phyloP scores from a whole-genome alignment of 1,139 yeast genomes.

The Williopsis jadinii region DNA sequence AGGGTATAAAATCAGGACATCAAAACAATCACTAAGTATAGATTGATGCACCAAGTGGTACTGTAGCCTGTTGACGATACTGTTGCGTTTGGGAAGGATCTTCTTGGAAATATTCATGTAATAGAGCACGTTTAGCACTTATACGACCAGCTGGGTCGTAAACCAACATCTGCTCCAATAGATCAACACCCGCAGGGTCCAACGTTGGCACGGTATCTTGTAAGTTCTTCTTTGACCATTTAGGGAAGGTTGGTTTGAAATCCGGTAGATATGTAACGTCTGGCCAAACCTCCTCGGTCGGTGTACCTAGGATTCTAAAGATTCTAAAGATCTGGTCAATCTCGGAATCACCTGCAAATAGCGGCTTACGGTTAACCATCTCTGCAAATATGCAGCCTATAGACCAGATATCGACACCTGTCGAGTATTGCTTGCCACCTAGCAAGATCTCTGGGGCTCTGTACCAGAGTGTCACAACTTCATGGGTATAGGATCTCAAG shows the following conservation, averaged over 20 bases:
- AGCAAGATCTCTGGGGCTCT: conserved; percentile 93
- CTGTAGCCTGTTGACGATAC: conserved; percentile 20
- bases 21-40: conserved; percentile 13
- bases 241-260: conserved; percentile 92
- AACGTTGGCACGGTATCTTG: conserved; percentile 71
- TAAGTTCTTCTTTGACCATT: conserved; percentile 77
- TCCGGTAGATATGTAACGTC: conserved; percentile 93
- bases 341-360: conserved; percentile 97
- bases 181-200: conserved; percentile 77
- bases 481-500: conserved; percentile 91
- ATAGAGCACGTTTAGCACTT: conserved; percentile 87
- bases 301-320: conserved; percentile 90
- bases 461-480: conserved; percentile 97
- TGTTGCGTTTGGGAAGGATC: conserved; percentile 24
- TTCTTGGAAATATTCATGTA: conserved; percentile 84
- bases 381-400: conserved; percentile 98
- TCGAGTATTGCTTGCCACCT: conserved; percentile 96
- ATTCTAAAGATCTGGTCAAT: conserved; percentile 96
- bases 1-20: background rate
- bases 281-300: conserved; percentile 93
- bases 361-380: conserved; percentile 93
- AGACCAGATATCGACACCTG: conserved; percentile 99
- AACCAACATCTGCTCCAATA: conserved; percentile 70
- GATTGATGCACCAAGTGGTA: conserved; percentile 24
- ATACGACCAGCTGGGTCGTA: conserved; percentile 94